Evolutionary conservation across 106 monocot genomes (phyloP).

Genomic region (Dioscorea zingiberensis): DNA sequence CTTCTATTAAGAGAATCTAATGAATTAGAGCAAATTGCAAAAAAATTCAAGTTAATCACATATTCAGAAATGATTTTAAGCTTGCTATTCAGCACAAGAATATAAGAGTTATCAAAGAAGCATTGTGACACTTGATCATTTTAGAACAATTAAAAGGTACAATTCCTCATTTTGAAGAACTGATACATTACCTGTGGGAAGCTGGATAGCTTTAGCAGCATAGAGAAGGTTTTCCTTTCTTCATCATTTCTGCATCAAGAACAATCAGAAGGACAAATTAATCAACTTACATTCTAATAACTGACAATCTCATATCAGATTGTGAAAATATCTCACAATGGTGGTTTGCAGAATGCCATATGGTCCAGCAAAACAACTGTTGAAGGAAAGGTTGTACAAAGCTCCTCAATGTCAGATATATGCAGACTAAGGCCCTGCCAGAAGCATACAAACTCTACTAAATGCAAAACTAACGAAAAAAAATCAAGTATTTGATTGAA

Average conservation of each 20-base stretch:
- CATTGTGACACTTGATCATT: neutral
- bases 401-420: conserved; percentile 67
- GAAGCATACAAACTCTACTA: neutral
- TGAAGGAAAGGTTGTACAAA: conserved; percentile 58
- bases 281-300: neutral
- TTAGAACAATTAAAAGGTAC: neutral
- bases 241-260: conserved; percentile 44
- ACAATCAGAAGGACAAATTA: neutral
- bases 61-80: neutral
- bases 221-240: conserved; percentile 35
- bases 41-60: neutral
- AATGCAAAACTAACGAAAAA: too few species aligned
- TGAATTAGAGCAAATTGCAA: neutral
- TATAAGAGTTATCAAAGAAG: neutral
- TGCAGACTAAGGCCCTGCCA: conserved; percentile 67
- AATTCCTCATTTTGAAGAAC: neutral
- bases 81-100: neutral
- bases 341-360: conserved; percentile 77
- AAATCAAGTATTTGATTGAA: neutral
- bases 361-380: conserved; percentile 79
- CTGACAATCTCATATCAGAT: neutral
- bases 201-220: conserved; percentile 54
- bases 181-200: conserved; percentile 64
- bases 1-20: neutral
- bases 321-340: conserved; percentile 23